phyloP scores from a whole-genome alignment of 2,329 filamentous ascomycete species.

The Rachicladosporium sp. region DNA sequence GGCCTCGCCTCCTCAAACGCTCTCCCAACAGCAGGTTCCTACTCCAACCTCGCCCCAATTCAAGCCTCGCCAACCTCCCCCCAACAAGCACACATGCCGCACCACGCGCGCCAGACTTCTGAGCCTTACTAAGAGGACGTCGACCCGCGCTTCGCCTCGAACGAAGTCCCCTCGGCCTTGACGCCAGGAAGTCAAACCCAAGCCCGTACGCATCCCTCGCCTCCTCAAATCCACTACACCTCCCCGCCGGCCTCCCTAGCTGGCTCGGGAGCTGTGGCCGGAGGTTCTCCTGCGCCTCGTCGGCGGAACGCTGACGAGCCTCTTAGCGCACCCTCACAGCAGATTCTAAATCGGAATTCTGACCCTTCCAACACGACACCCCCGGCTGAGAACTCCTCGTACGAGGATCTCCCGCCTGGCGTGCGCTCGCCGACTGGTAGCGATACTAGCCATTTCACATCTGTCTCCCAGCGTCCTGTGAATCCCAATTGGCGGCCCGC shows the following conservation, averaged over 20 bases:
- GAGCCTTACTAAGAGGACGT: conserved; percentile 81
- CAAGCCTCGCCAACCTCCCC: conserved; percentile 14
- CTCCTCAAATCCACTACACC: not conserved
- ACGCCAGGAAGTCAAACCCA: too few relatives aligned
- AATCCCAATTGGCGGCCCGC: conserved; percentile 77
- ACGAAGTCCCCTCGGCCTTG: conserved; percentile 3
- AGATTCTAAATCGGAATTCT: conserved; percentile 1
- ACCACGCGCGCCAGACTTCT: conserved; percentile 26
- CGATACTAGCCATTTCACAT: conserved; percentile 77
- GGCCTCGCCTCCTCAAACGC: conserved; percentile 4
- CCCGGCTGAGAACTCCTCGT: conserved; percentile 29
- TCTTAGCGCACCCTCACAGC: too few relatives aligned
- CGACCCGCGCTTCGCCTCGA: conserved; percentile 64
- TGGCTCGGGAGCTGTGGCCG: too few relatives aligned
- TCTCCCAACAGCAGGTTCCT: not conserved
- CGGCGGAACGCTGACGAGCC: not conserved
- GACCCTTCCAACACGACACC: conserved; percentile 9
- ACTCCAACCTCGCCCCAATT: conserved; percentile 12
- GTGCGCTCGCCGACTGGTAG: conserved; percentile 59
- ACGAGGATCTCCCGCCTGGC: conserved; percentile 52
- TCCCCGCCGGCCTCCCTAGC: conserved; percentile 1
- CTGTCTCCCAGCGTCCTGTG: conserved; percentile 73
- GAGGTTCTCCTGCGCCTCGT: too few relatives aligned
- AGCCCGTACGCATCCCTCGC: too few relatives aligned
- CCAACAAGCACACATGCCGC: conserved; percentile 4